Evolutionary conservation across 441 rosid genomes (phyloP).

Genomic region (Arabidopsis hybrid): DNA sequence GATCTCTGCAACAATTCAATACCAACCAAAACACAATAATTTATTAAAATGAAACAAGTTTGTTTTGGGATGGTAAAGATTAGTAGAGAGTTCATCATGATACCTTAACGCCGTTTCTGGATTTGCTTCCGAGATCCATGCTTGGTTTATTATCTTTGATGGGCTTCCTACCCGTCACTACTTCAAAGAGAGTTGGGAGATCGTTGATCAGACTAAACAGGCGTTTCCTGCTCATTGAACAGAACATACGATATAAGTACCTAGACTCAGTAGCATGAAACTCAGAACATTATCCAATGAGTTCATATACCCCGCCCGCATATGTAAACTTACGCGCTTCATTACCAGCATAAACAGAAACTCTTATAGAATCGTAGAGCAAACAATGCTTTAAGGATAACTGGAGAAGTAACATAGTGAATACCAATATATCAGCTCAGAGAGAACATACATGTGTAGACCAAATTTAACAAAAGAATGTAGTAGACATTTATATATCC

Average conservation of each 20-base stretch:
- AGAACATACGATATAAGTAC: background rate
- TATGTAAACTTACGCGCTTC: background rate
- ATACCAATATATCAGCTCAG: background rate
- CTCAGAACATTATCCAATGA: background rate
- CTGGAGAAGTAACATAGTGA: background rate
- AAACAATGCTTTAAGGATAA: background rate
- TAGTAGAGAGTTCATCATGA: background rate
- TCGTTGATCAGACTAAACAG: constrained; percentile 86
- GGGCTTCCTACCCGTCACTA: constrained; percentile 76
- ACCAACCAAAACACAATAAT: background rate
- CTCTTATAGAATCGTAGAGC: background rate
- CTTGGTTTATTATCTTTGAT: constrained; percentile 74
- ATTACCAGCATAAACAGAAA: constrained; percentile 8
- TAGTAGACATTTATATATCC: background rate
- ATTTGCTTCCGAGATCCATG: constrained; percentile 77
- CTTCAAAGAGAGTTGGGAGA: constrained; percentile 84
- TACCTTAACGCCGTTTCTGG: constrained; percentile 72
- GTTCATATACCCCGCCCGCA: background rate
- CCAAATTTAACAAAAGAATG: background rate
- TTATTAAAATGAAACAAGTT: background rate
- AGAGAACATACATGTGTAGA: constrained; percentile 3
- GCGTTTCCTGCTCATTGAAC: constrained; percentile 64
- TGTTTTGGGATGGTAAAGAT: background rate
- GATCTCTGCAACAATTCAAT: constrained; percentile 59
- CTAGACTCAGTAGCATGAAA: background rate